phyloP scores from a whole-genome alignment of 352 stramenopile species.

The Thalassiosira gravida region DNA sequence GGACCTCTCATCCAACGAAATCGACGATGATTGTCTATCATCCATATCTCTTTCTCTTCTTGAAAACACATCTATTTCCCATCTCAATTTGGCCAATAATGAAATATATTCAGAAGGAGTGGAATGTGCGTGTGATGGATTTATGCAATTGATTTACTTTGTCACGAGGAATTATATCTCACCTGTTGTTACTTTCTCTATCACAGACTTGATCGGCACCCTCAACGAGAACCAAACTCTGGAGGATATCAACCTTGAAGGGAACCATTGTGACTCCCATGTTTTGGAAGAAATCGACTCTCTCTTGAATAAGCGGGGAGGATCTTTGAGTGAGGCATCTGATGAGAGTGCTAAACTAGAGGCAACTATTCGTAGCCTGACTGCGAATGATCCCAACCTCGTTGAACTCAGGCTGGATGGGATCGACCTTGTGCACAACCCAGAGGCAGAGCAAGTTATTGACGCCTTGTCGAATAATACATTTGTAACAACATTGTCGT shows the following conservation, averaged over 20 bases:
- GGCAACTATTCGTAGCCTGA: slow-evolving; percentile 4
- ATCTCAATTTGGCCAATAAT: slow-evolving; percentile 50
- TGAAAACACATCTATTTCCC: slow-evolving; percentile 41
- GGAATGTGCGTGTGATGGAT: slow-evolving; percentile 37
- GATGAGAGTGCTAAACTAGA: not conserved
- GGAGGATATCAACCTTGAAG: slow-evolving; percentile 32
- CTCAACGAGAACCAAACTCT: slow-evolving; percentile 55
- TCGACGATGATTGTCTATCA: slow-evolving; percentile 58
- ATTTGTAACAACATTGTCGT: slow-evolving; percentile 23
- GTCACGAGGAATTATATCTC: no score
- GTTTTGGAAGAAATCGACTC: slow-evolving; percentile 42
- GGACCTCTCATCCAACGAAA: slow-evolving; percentile 48
- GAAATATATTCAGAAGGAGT: slow-evolving; percentile 44
- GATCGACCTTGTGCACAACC: slow-evolving; percentile 21
- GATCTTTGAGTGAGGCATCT: not conserved
- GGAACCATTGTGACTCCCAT: slow-evolving; percentile 39
- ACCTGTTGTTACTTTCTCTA: not conserved
- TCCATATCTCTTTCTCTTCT: slow-evolving; percentile 45
- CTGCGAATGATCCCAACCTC: slow-evolving; percentile 30
- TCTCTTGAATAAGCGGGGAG: slow-evolving; percentile 23
- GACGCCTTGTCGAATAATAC: slow-evolving; percentile 36
- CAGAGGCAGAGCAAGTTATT: slow-evolving; percentile 32
- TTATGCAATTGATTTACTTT: no score
- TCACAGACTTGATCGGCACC: slow-evolving; percentile 45
- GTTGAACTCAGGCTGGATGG: slow-evolving; percentile 32